These are phyloP conservation scores for Arabis alpina DNA, from an alignment of 345 rosid genomes.

Conservation along the genomic window DNA sequence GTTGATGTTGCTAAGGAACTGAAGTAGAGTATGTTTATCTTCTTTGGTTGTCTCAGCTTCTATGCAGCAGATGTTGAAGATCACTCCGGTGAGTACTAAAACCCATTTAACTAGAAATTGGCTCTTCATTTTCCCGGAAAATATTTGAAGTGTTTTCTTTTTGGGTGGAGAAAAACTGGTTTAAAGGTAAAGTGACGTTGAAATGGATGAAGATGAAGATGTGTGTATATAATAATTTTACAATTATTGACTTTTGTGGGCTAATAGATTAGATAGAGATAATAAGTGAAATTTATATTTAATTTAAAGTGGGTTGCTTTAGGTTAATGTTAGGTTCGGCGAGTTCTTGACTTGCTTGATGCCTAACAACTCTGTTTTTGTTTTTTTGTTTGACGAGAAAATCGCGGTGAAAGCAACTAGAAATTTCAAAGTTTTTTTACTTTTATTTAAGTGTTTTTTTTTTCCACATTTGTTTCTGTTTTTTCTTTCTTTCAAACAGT, in stretches of 20 bases:
- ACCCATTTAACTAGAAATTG: slow-evolving; percentile 44
- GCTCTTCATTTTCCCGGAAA: slow-evolving; percentile 29
- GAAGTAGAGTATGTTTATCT: slow-evolving; percentile 76
- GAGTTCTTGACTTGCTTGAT: slow-evolving; percentile 43
- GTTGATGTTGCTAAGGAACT: slow-evolving; percentile 58
- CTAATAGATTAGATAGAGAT: not conserved
- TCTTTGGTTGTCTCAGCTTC: slow-evolving; percentile 51
- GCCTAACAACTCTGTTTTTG: slow-evolving; percentile 41
- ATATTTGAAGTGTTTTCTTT: too few relatives aligned
- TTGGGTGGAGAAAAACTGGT: slow-evolving; percentile 18
- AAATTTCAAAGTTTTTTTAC: slow-evolving; percentile 5
- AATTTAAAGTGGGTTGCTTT: slow-evolving; percentile 38
- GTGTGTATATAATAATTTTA: slow-evolving; percentile 26
- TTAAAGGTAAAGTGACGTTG: slow-evolving; percentile 36
- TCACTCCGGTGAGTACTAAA: slow-evolving; percentile 44
- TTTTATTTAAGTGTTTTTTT: slow-evolving; percentile 9
- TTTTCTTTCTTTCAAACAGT: slow-evolving; percentile 27
- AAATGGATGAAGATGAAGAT: slow-evolving; percentile 35
- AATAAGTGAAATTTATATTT: slow-evolving; percentile 3
- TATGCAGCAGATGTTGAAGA: slow-evolving; percentile 49
- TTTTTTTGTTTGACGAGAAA: slow-evolving; percentile 32
- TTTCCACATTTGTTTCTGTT: not conserved
- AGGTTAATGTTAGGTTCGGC: slow-evolving; percentile 51
- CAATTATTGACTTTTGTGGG: slow-evolving; percentile 34
- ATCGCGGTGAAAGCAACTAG: slow-evolving; percentile 29